Percentiles rank a stretch among this genome's conserved stretches.
These are phyloP conservation scores for Solanum sejunctum DNA, from an alignment of 257 asterid genomes.

Conservation along the genomic window DNA sequence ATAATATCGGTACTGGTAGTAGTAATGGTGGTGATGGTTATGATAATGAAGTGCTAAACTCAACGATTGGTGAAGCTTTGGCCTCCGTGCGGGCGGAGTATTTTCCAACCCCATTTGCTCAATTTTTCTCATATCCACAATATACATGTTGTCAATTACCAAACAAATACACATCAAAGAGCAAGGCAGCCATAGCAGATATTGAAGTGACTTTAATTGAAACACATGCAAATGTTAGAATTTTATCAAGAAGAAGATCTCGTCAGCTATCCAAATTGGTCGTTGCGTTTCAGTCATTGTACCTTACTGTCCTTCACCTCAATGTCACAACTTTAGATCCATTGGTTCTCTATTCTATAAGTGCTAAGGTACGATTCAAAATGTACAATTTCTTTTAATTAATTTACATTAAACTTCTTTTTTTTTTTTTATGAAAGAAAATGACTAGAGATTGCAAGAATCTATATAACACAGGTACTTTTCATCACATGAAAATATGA, in stretches of 20 bases:
- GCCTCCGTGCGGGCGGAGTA: neutral
- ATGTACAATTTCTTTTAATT: neutral
- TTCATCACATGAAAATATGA: neutral
- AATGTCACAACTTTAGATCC: conserved; percentile 71
- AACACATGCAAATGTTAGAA: conserved; percentile 83
- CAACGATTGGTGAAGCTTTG: neutral
- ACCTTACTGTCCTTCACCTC: conserved; percentile 72
- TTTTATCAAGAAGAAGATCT: conserved; percentile 46
- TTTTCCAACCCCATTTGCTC: conserved; percentile 40
- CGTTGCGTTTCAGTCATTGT: conserved; percentile 49
- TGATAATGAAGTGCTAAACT: neutral
- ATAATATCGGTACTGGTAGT: neutral
- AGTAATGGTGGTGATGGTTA: neutral
- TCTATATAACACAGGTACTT: conserved; percentile 2
- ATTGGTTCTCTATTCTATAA: conserved; percentile 82
- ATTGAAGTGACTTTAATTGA: conserved; percentile 85
- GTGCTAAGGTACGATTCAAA: conserved; percentile 59
- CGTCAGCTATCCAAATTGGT: conserved; percentile 74
- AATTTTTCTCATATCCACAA: conserved; percentile 71
- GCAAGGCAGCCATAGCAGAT: conserved; percentile 60
- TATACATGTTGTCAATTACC: conserved; percentile 46
- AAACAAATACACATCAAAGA: conserved; percentile 52
- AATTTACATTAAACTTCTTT: no score
- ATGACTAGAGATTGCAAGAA: conserved; percentile 74
- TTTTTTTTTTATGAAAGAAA: conserved; percentile 17